Percentiles rank a stretch among this genome's conserved stretches.
Evolutionary conservation across 1,139 yeast species (phyloP).

Genomic region (Debaryomyces nepalensis): DNA sequence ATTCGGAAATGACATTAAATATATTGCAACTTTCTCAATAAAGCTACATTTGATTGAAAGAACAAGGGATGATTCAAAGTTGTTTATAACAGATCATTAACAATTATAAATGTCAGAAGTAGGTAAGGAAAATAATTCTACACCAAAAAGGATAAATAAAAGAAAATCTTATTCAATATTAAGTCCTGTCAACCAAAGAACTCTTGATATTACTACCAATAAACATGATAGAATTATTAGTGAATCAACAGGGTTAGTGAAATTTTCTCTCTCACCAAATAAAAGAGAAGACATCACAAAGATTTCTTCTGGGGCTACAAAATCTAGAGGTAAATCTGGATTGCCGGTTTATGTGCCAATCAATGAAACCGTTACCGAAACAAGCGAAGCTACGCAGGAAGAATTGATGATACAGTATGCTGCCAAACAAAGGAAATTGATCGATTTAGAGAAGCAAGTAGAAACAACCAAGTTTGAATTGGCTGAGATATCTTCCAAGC

Average conservation of each 20-base stretch:
- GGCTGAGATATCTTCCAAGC: slow-evolving; percentile 30
- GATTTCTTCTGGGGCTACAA: slow-evolving; percentile 1
- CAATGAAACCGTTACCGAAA: slow-evolving; percentile 12
- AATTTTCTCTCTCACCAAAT: slow-evolving; percentile 23
- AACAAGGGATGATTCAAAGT: not conserved
- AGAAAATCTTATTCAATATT: slow-evolving; percentile 23
- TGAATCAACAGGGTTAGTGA: slow-evolving; percentile 27
- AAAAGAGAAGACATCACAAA: slow-evolving; percentile 1
- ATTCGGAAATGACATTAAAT: slow-evolving; percentile 14
- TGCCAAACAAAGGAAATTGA: slow-evolving; percentile 30
- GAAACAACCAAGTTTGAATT: slow-evolving; percentile 33
- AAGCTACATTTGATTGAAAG: not conserved
- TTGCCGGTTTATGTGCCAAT: slow-evolving; percentile 24
- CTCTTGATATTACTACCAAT: slow-evolving; percentile 9
- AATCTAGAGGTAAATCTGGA: slow-evolving; percentile 17
- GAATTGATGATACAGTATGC: slow-evolving; percentile 20
- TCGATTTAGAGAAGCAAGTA: slow-evolving; percentile 29
- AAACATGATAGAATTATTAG: slow-evolving; percentile 22
- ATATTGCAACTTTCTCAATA: slow-evolving; percentile 5
- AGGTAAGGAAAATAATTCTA: slow-evolving; percentile 13
- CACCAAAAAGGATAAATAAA: slow-evolving; percentile 16
- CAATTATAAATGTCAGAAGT: not conserved
- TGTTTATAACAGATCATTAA: not conserved
- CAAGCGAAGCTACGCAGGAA: slow-evolving; percentile 16
- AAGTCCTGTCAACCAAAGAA: slow-evolving; percentile 14